Evolutionary conservation across 2,329 filamentous ascomycete species (phyloP), one percentile per base, ranked within the genome.

Genomic region (Coniochaeta sp.): DNA sequence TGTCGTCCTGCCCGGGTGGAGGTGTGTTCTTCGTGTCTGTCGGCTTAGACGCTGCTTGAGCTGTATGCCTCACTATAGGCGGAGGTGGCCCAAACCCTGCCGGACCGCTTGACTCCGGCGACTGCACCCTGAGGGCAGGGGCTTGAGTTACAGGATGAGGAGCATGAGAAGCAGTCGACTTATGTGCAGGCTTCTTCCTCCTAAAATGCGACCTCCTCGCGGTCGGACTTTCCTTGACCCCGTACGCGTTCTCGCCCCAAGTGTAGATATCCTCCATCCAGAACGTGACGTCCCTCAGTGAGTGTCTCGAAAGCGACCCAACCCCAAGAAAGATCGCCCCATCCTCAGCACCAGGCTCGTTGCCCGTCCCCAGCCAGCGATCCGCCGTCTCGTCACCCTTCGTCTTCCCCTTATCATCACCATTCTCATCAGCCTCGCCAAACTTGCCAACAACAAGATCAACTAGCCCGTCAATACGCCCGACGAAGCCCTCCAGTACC

Each of bases 231-330:
- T 95, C 87, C 50, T 81, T 80, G 6, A 96, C 81, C 4, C 91
- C 92, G 64, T 96, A 97, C 2, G 92, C 85, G 61, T 87, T 79
- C 50, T 89, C 83, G 2, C 91, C 92, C 75, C 90, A 89, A 27
- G 77, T 84, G 66, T 94, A 95, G 2, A 96, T 77, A 61, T 89
- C 87, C 66, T 95, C 88, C 77, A 94, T 86, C 92, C 92, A 97
- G 51, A 86, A 81, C 1, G 87, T 86, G 24, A 96, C 65, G 59
- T 86, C 83, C 47, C 83, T 77, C 45, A 96, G 63, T 0, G 89
- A 92, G 16, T 77, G 77, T 51, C 83, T 78, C 12, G 87, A 86
- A 42, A 97, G 66, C 7, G 82, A 79, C 3, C 90, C 90, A 1
- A 86, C 77, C 0, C 92, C 92, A 6, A 92, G 79, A 61, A 97